Percentiles rank a stretch among this genome's conserved stretches.
Evolutionary conservation across 345 rosid species (phyloP).

Genomic region (Pistacia integerrima): DNA sequence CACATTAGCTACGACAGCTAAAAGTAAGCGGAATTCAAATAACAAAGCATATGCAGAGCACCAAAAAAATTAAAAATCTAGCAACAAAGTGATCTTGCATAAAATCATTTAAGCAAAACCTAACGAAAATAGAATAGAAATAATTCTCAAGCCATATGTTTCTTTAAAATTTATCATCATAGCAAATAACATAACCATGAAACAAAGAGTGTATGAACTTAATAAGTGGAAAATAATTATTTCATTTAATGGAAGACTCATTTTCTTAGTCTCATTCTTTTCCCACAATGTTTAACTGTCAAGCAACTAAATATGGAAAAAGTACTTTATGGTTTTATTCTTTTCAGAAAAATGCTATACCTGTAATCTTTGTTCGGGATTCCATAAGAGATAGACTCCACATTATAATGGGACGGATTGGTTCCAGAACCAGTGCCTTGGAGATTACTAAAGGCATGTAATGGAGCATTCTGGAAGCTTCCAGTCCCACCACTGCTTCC

Average conservation of each 20-base stretch:
- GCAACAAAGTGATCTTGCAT: neutral
- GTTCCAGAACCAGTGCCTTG: constrained; percentile 38
- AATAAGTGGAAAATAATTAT: neutral
- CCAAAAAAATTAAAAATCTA: constrained; percentile 12
- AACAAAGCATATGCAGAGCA: constrained; percentile 9
- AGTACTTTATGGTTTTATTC: neutral
- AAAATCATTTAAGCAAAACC: neutral
- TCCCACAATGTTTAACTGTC: neutral
- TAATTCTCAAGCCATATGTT: neutral
- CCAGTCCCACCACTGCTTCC: constrained; percentile 38
- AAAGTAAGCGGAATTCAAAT: neutral
- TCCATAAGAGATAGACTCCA: constrained; percentile 50
- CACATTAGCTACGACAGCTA: constrained; percentile 2
- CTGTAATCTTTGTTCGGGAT: constrained; percentile 61
- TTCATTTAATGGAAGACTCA: too few species aligned
- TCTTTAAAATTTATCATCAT: neutral
- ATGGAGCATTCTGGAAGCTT: constrained; percentile 43
- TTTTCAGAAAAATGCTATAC: constrained; percentile 26
- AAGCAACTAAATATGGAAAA: neutral
- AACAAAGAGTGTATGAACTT: neutral
- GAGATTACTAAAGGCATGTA: constrained; percentile 35
- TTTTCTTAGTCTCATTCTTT: neutral
- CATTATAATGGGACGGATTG: constrained; percentile 38
- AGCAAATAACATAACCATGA: constrained; percentile 1
- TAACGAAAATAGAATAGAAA: neutral